Evolutionary conservation across 2,329 filamentous ascomycete species (phyloP).

Genomic region (Chaetomium globosum): DNA sequence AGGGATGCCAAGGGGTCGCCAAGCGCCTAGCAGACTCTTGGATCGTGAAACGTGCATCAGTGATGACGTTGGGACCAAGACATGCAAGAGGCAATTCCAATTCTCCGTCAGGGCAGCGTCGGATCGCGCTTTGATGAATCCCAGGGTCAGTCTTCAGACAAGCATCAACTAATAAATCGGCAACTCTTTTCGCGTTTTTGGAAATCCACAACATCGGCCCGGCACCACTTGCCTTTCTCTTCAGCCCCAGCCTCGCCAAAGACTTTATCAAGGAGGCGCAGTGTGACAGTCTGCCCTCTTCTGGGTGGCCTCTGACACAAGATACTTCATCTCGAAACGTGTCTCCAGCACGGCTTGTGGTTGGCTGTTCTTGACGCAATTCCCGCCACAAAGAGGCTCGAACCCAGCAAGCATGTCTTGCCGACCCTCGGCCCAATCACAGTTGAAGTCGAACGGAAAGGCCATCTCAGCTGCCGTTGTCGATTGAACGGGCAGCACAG

Average conservation of each 20-base stretch:
- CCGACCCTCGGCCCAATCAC: slow-evolving; percentile 7
- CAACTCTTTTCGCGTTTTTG: not conserved
- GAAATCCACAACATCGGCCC: not conserved
- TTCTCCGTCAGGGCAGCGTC: not conserved
- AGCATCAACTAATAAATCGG: not conserved
- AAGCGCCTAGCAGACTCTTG: slow-evolving; percentile 12
- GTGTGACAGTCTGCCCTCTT: not conserved
- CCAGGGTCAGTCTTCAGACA: not conserved
- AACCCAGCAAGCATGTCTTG: slow-evolving; percentile 10
- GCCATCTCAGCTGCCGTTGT: not conserved
- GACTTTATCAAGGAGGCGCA: slow-evolving; percentile 1
- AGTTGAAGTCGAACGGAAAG: not conserved
- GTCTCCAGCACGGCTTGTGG: slow-evolving; percentile 13
- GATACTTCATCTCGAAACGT: slow-evolving; percentile 16
- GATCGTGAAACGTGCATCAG: slow-evolving; percentile 14
- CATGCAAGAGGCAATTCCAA: not conserved
- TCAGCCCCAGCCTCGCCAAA: not conserved
- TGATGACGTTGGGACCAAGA: slow-evolving; percentile 21
- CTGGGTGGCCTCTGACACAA: not conserved
- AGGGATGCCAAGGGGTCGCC: slow-evolving; percentile 15
- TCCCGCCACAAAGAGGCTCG: not conserved
- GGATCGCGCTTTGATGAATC: not conserved
- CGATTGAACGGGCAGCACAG: not conserved
- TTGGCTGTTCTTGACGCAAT: slow-evolving; percentile 23
- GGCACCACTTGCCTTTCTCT: not conserved